These are phyloP conservation scores for Penicillium sp. DNA, from an alignment of 2,329 filamentous ascomycete species.

Conservation along the genomic window DNA sequence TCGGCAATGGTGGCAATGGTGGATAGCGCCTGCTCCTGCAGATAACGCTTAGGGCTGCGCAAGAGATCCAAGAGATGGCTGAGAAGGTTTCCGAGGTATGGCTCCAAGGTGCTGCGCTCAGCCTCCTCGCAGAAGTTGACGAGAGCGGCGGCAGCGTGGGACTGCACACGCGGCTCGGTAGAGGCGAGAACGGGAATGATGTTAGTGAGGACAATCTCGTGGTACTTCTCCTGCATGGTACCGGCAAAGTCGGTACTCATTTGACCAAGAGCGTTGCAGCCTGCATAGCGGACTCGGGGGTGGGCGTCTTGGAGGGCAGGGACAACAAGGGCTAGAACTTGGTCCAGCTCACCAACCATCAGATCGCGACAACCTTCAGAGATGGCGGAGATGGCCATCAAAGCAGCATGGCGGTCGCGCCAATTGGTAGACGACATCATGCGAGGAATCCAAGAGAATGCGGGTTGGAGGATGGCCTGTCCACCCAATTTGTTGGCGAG, in stretches of 20 bases:
- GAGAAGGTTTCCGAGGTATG: slow-evolving; percentile 86
- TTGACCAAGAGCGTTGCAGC: slow-evolving; percentile 96
- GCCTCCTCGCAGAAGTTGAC: slow-evolving; percentile 99
- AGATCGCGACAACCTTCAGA: slow-evolving; percentile 94
- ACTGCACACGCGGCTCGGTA: slow-evolving; percentile 88
- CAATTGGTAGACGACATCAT: slow-evolving; percentile 97
- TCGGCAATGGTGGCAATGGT: slow-evolving; percentile 99
- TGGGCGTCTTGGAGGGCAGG: slow-evolving; percentile 87
- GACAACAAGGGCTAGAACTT: slow-evolving; percentile 91
- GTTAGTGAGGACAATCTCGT: slow-evolving; percentile 79
- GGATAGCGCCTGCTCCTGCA: slow-evolving; percentile 95
- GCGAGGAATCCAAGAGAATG: slow-evolving; percentile 92
- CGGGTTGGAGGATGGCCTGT: slow-evolving; percentile 85
- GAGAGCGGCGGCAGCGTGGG: slow-evolving; percentile 92
- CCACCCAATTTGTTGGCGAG: slow-evolving; percentile 96
- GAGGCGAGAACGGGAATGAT: slow-evolving; percentile 92
- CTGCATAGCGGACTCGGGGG: slow-evolving; percentile 92
- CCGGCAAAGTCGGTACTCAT: slow-evolving; percentile 99
- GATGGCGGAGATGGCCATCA: slow-evolving; percentile 98
- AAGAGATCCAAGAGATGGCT: slow-evolving; percentile 83
- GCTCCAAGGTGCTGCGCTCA: slow-evolving; percentile 85
- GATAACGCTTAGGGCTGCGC: slow-evolving; percentile 89
- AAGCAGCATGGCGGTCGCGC: slow-evolving; percentile 91
- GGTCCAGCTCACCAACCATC: slow-evolving; percentile 91
- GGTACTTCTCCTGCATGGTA: slow-evolving; percentile 96